A percentile compares a stretch with the other conserved stretches of the same genome.
These are phyloP conservation scores for Mycena rebaudengoi DNA, from an alignment of 768 basidiomycete genomes.

Conservation along the genomic window DNA sequence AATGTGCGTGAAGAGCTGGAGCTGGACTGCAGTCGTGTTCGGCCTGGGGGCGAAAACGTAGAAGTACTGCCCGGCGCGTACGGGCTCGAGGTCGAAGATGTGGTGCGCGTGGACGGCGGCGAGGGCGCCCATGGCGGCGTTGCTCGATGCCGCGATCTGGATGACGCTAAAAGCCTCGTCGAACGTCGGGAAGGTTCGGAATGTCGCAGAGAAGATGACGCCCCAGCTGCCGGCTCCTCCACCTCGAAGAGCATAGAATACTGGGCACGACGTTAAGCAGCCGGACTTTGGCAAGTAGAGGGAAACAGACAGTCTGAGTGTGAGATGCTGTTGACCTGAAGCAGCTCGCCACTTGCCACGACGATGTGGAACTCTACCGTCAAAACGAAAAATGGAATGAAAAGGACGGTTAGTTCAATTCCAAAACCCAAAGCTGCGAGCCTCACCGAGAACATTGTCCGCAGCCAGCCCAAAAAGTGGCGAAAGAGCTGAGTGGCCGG, in stretches of 20 bases:
- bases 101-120: slow-evolving; percentile 41
- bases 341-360: slow-evolving; percentile 7
- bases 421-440: too few relatives aligned
- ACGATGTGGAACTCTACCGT: slow-evolving; percentile 10
- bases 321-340: neutral
- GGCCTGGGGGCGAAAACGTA: slow-evolving; percentile 19
- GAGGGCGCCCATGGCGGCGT: slow-evolving; percentile 32
- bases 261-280: too few relatives aligned
- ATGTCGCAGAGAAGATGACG: too few relatives aligned
- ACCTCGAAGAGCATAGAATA: too few relatives aligned
- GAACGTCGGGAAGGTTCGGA: too few relatives aligned
- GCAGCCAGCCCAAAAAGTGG: slow-evolving; percentile 35
- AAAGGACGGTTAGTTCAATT: too few relatives aligned
- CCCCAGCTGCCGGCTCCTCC: too few relatives aligned
- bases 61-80: slow-evolving; percentile 41
- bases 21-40: neutral
- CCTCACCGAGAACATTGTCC: slow-evolving; percentile 27
- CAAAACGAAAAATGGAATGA: neutral
- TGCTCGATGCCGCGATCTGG: slow-evolving; percentile 26
- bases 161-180: slow-evolving; percentile 33
- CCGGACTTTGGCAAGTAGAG: too few relatives aligned
- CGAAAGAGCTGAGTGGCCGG: slow-evolving; percentile 40
- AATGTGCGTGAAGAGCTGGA: slow-evolving; percentile 27
- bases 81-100: slow-evolving; percentile 42
- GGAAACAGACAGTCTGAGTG: slow-evolving; percentile 3